phyloP scores from a whole-genome alignment of 352 stramenopile species.

The Pythium phragmitis region DNA sequence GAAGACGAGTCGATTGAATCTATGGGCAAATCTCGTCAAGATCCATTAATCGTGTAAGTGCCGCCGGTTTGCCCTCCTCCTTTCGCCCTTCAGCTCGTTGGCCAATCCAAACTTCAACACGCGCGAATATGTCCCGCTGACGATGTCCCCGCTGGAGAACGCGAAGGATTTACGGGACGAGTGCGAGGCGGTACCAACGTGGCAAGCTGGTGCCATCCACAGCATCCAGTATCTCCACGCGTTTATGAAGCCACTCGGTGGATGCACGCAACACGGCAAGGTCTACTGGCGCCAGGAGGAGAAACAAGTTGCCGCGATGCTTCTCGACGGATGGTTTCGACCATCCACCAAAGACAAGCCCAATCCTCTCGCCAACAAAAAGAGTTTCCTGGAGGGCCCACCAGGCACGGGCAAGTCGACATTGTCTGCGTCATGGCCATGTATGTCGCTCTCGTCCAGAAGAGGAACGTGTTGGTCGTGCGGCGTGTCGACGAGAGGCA shows the following conservation, averaged over 20 bases:
- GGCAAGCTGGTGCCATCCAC: neutral
- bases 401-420: constrained; percentile 20
- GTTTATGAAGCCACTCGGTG: constrained; percentile 19
- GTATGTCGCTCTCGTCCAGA: constrained; percentile 17
- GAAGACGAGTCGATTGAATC: neutral
- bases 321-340: neutral
- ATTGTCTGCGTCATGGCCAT: constrained; percentile 13
- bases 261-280: constrained; percentile 7
- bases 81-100: too few species aligned
- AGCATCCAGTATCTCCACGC: neutral
- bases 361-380: neutral
- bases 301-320: constrained; percentile 2
- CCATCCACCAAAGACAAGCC: neutral
- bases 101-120: neutral
- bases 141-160: neutral
- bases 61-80: neutral
- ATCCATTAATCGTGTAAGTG: neutral
- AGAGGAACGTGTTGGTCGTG: constrained; percentile 27
- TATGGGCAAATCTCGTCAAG: neutral
- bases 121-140: neutral
- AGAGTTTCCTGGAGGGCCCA: constrained; percentile 15
- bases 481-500: constrained; percentile 3
- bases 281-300: constrained; percentile 24
- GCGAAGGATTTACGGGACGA: neutral
- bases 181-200: neutral